These are phyloP conservation scores for Nidula microcarpa DNA, from an alignment of 768 basidiomycete species.

Conservation along the genomic window DNA sequence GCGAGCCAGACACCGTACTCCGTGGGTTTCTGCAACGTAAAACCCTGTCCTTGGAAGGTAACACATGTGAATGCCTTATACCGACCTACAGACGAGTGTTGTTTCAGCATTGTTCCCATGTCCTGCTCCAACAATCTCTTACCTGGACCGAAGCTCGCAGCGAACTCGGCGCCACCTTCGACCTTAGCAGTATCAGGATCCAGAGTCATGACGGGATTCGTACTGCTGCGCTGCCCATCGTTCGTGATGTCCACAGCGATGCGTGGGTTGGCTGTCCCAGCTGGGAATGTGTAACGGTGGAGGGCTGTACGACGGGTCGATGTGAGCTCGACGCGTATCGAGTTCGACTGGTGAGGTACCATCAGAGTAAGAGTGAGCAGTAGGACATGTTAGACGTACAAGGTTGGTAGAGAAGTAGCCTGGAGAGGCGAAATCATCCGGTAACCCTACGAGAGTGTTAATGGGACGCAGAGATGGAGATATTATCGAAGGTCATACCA, in stretches of 20 bases:
- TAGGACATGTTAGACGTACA: slow-evolving; percentile 20
- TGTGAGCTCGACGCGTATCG: slow-evolving; percentile 56
- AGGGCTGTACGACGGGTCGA: slow-evolving; percentile 56
- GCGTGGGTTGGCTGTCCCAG: slow-evolving; percentile 43
- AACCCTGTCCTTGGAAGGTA: slow-evolving; percentile 55
- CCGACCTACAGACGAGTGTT: slow-evolving; percentile 24
- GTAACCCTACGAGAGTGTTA: slow-evolving; percentile 31
- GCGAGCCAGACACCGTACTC: slow-evolving; percentile 57
- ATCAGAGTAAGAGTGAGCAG: not conserved
- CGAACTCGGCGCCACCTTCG: slow-evolving; percentile 44
- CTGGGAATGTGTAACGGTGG: slow-evolving; percentile 56
- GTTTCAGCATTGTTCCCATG: not conserved
- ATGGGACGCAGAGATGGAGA: not conserved
- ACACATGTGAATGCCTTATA: slow-evolving; percentile 60
- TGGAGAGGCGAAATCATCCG: slow-evolving; percentile 60
- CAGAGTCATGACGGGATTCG: slow-evolving; percentile 42
- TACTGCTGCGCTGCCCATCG: slow-evolving; percentile 53
- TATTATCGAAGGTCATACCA: slow-evolving; percentile 26
- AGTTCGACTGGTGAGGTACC: slow-evolving; percentile 36
- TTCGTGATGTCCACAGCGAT: slow-evolving; percentile 61
- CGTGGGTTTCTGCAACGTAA: slow-evolving; percentile 37
- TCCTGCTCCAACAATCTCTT: not conserved
- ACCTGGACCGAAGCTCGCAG: slow-evolving; percentile 57
- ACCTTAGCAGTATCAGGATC: slow-evolving; percentile 48
- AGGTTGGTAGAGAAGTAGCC: slow-evolving; percentile 66